Percentiles rank a stretch among this genome's conserved stretches.
Evolutionary conservation across 2,329 filamentous ascomycete genomes (phyloP).

Genomic region (Juglanconis juglandina): DNA sequence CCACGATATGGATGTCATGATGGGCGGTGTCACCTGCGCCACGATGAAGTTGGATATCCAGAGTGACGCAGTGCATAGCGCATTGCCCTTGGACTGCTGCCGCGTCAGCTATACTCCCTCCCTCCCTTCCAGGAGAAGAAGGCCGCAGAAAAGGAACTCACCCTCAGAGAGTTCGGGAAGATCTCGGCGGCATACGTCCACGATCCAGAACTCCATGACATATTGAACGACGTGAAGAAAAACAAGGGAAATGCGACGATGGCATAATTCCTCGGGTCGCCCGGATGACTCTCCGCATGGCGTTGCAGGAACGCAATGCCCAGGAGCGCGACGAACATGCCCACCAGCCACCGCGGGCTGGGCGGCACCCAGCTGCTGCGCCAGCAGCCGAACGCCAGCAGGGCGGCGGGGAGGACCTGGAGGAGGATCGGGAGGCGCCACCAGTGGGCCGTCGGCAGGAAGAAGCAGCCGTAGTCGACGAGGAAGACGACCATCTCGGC

Average conservation of each 20-base stretch:
- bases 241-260: constrained; percentile 29
- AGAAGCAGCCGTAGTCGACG: constrained; percentile 26
- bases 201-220: constrained; percentile 29
- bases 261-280: constrained; percentile 23
- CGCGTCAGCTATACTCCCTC: neutral
- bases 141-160: constrained; percentile 16
- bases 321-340: constrained; percentile 26
- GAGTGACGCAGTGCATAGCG: constrained; percentile 27
- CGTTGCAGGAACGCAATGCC: constrained; percentile 28
- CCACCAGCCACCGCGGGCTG: constrained; percentile 21
- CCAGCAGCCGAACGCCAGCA: constrained; percentile 23
- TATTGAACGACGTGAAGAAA: constrained; percentile 30
- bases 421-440: constrained; percentile 30
- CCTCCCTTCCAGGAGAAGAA: too few relatives aligned
- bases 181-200: constrained; percentile 31
- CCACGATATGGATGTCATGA: constrained; percentile 25
- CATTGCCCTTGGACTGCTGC: constrained; percentile 28
- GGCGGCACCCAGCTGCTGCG: constrained; percentile 20
- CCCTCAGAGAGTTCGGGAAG: constrained; percentile 27
- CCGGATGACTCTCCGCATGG: constrained; percentile 25
- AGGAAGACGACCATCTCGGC: constrained; percentile 31
- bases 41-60: constrained; percentile 31
- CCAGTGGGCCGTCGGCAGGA: constrained; percentile 26
- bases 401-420: constrained; percentile 24
- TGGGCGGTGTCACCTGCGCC: constrained; percentile 22